phyloP scores from a whole-genome alignment of 2,329 filamentous ascomycete genomes.

The Claviceps sp. region DNA sequence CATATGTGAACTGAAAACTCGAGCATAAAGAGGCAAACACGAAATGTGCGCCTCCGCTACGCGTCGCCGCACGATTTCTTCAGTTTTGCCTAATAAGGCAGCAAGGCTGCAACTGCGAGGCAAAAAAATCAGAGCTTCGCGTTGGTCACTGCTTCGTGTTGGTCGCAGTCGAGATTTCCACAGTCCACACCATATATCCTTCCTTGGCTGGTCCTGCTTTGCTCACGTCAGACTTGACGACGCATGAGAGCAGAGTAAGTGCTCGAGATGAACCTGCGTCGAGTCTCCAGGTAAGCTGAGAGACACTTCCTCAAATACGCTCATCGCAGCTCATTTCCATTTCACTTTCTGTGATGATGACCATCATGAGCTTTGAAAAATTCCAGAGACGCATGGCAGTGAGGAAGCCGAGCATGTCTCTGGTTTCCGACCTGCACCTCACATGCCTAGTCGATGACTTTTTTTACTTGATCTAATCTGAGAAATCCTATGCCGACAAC shows the following conservation, averaged over 20 bases:
- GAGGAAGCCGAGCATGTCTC: constrained; percentile 38
- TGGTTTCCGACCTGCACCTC: constrained; percentile 28
- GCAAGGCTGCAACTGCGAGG: background rate
- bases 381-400: constrained; percentile 19
- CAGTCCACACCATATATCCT: too few relatives aligned
- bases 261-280: too few relatives aligned
- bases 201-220: background rate
- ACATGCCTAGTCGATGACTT: constrained; percentile 19
- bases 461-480: constrained; percentile 56
- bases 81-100: too few relatives aligned
- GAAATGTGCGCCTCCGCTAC: too few relatives aligned
- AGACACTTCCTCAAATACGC: background rate
- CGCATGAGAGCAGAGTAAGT: too few relatives aligned
- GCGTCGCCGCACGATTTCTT: too few relatives aligned
- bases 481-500: constrained; percentile 13
- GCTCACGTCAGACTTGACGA: background rate
- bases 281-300: background rate
- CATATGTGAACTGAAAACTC: too few relatives aligned
- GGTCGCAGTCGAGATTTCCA: too few relatives aligned
- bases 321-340: background rate
- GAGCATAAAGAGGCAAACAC: too few relatives aligned
- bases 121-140: background rate
- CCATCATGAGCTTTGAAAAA: constrained; percentile 22
- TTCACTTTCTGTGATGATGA: constrained; percentile 25
- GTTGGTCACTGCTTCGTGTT: too few relatives aligned